Base-by-base conservation (phyloP, 805 yeast genomes). In the Gaillardinia entomophila region DNA sequence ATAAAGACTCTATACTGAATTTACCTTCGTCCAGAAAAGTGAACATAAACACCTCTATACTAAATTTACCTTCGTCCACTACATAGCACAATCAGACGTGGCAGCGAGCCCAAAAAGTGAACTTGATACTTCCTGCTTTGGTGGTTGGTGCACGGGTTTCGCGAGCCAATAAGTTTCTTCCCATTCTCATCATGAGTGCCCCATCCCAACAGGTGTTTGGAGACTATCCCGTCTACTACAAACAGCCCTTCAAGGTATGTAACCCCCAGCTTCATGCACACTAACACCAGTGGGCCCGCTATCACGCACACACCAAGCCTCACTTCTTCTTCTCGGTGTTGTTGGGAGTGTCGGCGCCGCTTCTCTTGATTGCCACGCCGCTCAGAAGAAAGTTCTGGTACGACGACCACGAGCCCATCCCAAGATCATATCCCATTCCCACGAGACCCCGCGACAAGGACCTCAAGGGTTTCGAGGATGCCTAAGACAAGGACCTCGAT, bases 221-320 rank as follows among this genome's bases (percentile, higher is more conserved):
- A 19, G 71, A 66, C 15, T 62, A 72, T 51, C 84, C 84, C 30
- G 55, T 72, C 29, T 77, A 77, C 52, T 77, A 55, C 60, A 73
- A 73, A 48, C 73, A 76, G 48, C 85, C 85, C 35, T 48, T 76
- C 22, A 77, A 79, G 53, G 82, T 77, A 69, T 41, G 82, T 12
- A 12, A 20, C 12, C 12, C 24, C 7, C 24, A 12, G 24, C 7
- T 8, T 20, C 24, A 8, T 20, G 11, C 7, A 20, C 12, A 24
- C 4, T 8, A 5, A 16, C 28, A 10, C n/a, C 41, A 77, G 82
- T 79, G 84, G 84, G 57, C 71, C 43, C 80, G 89, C 55, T 82
- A 76, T 61, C 79, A 78, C 46, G 83, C 89, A 16, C 82, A 82
- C 61, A 75, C 74, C 44, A 76, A 77, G 53, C 94, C 94, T 26